Percentiles rank a stretch among this genome's conserved stretches.
Conservation (phyloP, 2,329 filamentous ascomycete species). For the Coniochaeta hoffmannii region DNA sequence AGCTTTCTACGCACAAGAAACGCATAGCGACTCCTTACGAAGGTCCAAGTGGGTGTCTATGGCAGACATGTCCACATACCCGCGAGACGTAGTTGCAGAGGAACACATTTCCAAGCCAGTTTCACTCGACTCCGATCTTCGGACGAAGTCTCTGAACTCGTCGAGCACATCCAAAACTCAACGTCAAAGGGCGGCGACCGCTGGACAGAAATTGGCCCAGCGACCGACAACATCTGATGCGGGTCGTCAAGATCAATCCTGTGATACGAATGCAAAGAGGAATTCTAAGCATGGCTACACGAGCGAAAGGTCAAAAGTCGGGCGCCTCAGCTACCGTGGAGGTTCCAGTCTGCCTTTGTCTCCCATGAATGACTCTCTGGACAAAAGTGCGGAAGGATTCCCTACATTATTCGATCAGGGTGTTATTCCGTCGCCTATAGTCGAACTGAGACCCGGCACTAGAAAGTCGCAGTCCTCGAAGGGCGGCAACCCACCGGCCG, state of each 20-base stretch:
- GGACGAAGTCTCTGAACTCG: conserved; percentile 13
- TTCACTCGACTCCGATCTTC: conserved; percentile 5
- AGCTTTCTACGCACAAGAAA: conserved; percentile 24
- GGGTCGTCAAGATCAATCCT: neutral
- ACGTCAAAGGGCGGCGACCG: conserved; percentile 6
- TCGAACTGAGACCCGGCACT: neutral
- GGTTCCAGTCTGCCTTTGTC: neutral
- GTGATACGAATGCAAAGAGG: neutral
- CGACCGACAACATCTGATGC: neutral
- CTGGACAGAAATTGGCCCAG: neutral
- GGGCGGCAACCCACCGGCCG: neutral
- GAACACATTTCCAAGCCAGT: conserved; percentile 10
- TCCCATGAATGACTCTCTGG: neutral
- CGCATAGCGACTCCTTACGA: neutral
- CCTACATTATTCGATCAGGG: neutral
- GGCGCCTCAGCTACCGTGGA: neutral
- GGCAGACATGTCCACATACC: conserved; percentile 10
- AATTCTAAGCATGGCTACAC: neutral
- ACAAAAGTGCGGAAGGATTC: neutral
- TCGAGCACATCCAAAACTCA: conserved; percentile 7
- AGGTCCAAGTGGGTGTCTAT: conserved; percentile 5
- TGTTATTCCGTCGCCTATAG: neutral
- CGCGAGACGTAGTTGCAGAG: conserved; percentile 7
- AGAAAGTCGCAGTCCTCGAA: neutral
- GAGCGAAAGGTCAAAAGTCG: neutral